Evolutionary conservation across 192 early-diverging fungal genomes (phyloP), one percentile per base, ranked within the genome.

Genomic region (Ambispora gerdemannii): DNA sequence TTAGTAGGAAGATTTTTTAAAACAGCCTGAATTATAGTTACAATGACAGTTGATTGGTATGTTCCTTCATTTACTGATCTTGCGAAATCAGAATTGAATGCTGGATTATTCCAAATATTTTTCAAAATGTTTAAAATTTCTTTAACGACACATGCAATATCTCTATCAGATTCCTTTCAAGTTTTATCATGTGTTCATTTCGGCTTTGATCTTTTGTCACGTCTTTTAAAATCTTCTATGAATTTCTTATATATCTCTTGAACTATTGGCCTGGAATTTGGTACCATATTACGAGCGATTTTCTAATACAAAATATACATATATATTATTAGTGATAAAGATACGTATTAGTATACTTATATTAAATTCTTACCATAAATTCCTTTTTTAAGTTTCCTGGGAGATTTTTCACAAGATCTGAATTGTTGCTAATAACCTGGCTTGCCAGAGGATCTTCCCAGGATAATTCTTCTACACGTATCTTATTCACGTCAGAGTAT

Each of bases 21-120:
- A n/a, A n/a, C n/a, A n/a, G n/a, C n/a, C n/a, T n/a, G n/a, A n/a
- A n/a, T n/a, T n/a, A n/a, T n/a, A n/a, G n/a, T n/a, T n/a, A n/a
- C n/a, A n/a, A n/a, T n/a, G n/a, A n/a, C n/a, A n/a, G n/a, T n/a
- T 56, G 53, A 56, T 56, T 56, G 6, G 4, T 56, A 56, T 13
- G 53, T 56, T 56, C 53, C 53, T 56, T 56, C 53, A 56, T 56
- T 56, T 56, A 56, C 6, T 20, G 20, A 56, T 6, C 20, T 56
- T 56, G 53, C 19, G 8, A 56, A n/a, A 13, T 56, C 53, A 20
- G 27, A 56, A 56, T 56, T 27, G 27, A 56, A 27, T 6, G 20
- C 20, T 56, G 53, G 6, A 27, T 56, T 56, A 56, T 13, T 56
- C 20, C 20, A n/a, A 56, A 56, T 56, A 20, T 56, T 20, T 20